phyloP scores from a whole-genome alignment of 2,329 filamentous ascomycete genomes.

The Aspergillus carbonarius region DNA sequence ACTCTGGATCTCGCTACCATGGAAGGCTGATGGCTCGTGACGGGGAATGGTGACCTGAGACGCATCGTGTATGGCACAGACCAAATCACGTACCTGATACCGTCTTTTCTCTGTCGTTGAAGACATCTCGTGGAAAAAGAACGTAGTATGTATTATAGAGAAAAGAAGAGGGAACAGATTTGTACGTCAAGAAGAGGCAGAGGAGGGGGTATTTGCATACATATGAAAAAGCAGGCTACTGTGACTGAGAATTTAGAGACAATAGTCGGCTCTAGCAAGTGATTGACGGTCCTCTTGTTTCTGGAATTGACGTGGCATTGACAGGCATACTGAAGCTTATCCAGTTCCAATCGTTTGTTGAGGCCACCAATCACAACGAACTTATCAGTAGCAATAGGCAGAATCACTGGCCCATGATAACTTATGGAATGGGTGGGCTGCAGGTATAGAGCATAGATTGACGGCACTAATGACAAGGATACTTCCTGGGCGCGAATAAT shows the following conservation, averaged over 20 bases:
- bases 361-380: neutral
- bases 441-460: neutral
- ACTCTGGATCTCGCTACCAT: neutral
- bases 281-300: neutral
- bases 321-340: neutral
- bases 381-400: neutral
- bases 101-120: neutral
- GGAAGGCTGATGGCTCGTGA: neutral
- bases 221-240: neutral
- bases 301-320: neutral
- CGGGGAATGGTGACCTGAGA: neutral
- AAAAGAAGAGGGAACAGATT: neutral
- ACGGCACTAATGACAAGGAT: neutral
- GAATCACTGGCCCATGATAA: neutral
- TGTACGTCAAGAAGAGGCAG: too few species aligned
- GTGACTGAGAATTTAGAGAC: neutral
- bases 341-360: neutral
- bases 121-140: neutral
- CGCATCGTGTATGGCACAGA: neutral
- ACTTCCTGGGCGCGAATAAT: neutral
- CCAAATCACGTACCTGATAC: neutral
- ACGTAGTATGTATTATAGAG: neutral
- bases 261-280: neutral
- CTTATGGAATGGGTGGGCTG: neutral
- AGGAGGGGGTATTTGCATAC: neutral